phyloP scores from a whole-genome alignment of 345 rosid species.

The Brassica carinata region DNA sequence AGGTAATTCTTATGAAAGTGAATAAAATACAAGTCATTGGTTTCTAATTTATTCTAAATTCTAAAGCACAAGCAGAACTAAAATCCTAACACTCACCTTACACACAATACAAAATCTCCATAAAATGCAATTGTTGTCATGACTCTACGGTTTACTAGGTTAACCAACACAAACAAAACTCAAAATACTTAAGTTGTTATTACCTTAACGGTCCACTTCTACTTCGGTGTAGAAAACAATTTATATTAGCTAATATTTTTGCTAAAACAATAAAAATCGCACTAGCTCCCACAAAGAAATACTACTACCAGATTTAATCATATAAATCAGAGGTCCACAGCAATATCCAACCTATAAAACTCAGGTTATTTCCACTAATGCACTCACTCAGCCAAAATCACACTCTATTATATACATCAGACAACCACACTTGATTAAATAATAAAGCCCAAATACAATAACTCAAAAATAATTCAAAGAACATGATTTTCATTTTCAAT shows the following conservation, averaged over 20 bases:
- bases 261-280: neutral
- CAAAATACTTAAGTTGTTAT: neutral
- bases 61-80: neutral
- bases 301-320: too few relatives aligned
- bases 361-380: too few relatives aligned
- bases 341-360: too few relatives aligned
- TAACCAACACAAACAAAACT: neutral
- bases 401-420: too few relatives aligned
- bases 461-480: too few relatives aligned
- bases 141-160: neutral
- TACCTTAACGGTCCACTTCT: neutral
- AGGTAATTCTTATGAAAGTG: neutral
- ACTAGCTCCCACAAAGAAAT: too few relatives aligned
- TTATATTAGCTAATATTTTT: neutral
- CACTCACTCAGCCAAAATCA: too few relatives aligned
- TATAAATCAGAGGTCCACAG: too few relatives aligned
- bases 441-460: too few relatives aligned
- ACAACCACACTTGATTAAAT: too few relatives aligned
- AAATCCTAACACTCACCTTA: neutral
- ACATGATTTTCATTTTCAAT: too few relatives aligned
- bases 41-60: neutral
- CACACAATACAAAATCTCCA: neutral
- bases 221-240: neutral
- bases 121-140: neutral
- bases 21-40: neutral